phyloP scores from a whole-genome alignment of 2,329 filamentous ascomycete genomes.

The Penicillium concentricum region DNA sequence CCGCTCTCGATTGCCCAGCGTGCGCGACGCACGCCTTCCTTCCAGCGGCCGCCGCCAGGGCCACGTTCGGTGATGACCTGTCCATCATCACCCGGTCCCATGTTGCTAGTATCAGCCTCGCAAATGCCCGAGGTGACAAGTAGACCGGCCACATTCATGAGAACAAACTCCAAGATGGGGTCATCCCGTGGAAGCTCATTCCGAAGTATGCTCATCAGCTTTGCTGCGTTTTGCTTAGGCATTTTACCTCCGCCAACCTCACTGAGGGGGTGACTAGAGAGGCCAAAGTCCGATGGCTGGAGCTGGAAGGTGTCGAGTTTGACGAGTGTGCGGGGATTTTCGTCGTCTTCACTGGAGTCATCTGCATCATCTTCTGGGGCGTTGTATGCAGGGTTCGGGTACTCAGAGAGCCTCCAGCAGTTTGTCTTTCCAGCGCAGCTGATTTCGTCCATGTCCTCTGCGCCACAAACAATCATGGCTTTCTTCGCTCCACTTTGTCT shows the following conservation, averaged over 20 bases:
- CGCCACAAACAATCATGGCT: slow-evolving; percentile 86
- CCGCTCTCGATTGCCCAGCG: slow-evolving; percentile 86
- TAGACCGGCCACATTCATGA: slow-evolving; percentile 89
- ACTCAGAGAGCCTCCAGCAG: slow-evolving; percentile 75
- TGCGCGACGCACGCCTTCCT: slow-evolving; percentile 85
- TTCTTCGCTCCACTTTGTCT: slow-evolving; percentile 73
- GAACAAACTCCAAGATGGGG: slow-evolving; percentile 86
- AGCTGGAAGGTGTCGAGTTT: slow-evolving; percentile 76
- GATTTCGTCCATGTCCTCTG: slow-evolving; percentile 93
- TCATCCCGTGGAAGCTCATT: slow-evolving; percentile 72
- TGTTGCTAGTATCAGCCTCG: slow-evolving; percentile 74
- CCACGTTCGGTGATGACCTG: slow-evolving; percentile 78
- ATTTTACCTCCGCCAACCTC: slow-evolving; percentile 82
- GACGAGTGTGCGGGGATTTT: slow-evolving; percentile 45
- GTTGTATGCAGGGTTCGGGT: slow-evolving; percentile 47
- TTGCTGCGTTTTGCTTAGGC: slow-evolving; percentile 82
- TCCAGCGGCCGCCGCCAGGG: slow-evolving; percentile 86
- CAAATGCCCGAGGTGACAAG: slow-evolving; percentile 84
- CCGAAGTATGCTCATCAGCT: slow-evolving; percentile 72
- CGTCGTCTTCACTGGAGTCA: slow-evolving; percentile 40
- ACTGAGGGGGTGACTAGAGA: slow-evolving; percentile 69
- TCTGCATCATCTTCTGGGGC: slow-evolving; percentile 44
- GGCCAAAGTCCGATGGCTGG: slow-evolving; percentile 81
- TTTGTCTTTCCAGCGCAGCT: slow-evolving; percentile 84
- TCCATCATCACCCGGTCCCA: slow-evolving; percentile 78